Percentiles rank a stretch among this genome's conserved stretches.
Conservation (phyloP, 176 grass and related monocot genomes). For the sorghum (Sorghum bicolor) region DNA sequence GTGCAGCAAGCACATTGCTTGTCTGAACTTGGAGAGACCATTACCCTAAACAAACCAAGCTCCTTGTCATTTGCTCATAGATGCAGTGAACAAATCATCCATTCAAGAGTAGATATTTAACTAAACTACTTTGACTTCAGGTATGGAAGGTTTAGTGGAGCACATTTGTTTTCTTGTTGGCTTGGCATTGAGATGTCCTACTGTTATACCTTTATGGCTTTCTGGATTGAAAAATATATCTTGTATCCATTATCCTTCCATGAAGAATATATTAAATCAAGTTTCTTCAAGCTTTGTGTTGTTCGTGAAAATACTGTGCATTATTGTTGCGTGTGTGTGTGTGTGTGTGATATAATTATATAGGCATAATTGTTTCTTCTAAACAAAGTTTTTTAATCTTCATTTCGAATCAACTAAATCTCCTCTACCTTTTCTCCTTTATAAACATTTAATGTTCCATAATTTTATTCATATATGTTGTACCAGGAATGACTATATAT, state of each 20-base stretch:
- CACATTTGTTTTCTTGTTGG: slow-evolving; percentile 9
- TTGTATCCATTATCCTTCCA: neutral
- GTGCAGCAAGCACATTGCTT: neutral
- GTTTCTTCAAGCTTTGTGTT: neutral
- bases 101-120: neutral
- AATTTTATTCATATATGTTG: too few relatives aligned
- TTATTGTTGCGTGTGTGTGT: neutral
- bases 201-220: neutral
- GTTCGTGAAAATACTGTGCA: neutral
- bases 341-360: too few relatives aligned
- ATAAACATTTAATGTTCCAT: too few relatives aligned
- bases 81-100: neutral
- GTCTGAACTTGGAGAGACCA: neutral
- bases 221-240: neutral
- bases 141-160: neutral
- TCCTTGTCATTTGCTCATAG: slow-evolving; percentile 17
- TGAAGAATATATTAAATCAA: neutral
- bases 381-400: too few relatives aligned
- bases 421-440: too few relatives aligned
- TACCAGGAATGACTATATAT: too few relatives aligned
- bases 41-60: slow-evolving; percentile 2
- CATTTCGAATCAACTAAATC: too few relatives aligned
- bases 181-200: neutral
- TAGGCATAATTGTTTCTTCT: too few relatives aligned
- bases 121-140: neutral